A percentile compares a stretch with the other conserved stretches of the same genome.
These are phyloP conservation scores for Camellia oleifera DNA, from an alignment of 179 eudicot species.

Conservation along the genomic window DNA sequence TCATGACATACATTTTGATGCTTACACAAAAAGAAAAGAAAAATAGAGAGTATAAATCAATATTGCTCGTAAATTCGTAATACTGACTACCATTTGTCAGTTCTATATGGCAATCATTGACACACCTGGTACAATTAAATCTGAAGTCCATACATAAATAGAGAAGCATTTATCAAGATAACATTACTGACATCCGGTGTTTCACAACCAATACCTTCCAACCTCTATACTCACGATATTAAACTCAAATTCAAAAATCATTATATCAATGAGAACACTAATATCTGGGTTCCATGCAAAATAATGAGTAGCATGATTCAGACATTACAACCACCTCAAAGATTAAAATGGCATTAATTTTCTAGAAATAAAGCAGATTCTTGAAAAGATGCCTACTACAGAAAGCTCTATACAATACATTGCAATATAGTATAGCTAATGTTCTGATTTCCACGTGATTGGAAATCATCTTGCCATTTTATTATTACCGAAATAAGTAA, in stretches of 20 bases:
- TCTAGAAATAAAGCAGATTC: not conserved
- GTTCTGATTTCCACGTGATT: not conserved
- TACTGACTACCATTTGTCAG: not conserved
- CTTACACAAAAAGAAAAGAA: not conserved
- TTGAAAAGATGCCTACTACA: not conserved
- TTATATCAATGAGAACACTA: not conserved
- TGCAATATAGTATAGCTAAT: not conserved
- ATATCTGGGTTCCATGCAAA: not conserved
- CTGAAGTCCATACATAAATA: not conserved
- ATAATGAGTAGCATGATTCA: not conserved
- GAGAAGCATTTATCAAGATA: not conserved
- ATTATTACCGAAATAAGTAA: not conserved
- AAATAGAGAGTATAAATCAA: not conserved
- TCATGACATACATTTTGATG: not conserved
- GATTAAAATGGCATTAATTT: not conserved
- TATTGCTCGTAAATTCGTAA: too few species aligned
- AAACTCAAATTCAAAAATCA: not conserved
- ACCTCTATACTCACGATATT: not conserved
- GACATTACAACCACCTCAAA: not conserved
- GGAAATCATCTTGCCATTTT: not conserved
- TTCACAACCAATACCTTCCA: not conserved
- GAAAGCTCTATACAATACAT: not conserved
- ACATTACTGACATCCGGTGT: not conserved
- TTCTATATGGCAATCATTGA: not conserved
- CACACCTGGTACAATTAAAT: not conserved